Evolutionary conservation across 345 rosid genomes (phyloP).

Genomic region (Garcia nutans): DNA sequence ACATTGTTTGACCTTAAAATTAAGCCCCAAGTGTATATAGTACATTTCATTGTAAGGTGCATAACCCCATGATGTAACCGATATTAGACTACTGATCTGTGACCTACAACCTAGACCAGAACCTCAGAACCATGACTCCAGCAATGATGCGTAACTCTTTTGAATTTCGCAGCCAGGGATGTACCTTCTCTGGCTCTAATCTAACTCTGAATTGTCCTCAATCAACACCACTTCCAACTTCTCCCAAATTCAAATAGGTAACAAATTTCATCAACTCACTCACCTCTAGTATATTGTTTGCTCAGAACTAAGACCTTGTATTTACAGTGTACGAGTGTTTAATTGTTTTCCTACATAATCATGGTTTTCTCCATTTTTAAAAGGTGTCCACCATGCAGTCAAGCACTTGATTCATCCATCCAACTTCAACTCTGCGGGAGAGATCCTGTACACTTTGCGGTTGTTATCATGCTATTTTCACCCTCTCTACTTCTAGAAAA

Average conservation of each 20-base stretch:
- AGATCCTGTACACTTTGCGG: not conserved
- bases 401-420: not conserved
- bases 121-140: not conserved
- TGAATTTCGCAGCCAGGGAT: not conserved
- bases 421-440: not conserved
- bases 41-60: not conserved
- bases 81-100: not conserved
- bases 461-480: not conserved
- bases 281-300: not conserved
- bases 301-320: not conserved
- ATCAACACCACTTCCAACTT: not conserved
- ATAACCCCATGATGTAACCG: not conserved
- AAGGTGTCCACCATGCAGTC: not conserved
- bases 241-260: not conserved
- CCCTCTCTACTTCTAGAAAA: not conserved
- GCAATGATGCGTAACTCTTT: not conserved
- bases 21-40: not conserved
- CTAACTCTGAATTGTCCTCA: not conserved
- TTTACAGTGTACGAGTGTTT: not conserved
- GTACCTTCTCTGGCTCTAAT: not conserved
- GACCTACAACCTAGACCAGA: not conserved
- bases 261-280: not conserved
- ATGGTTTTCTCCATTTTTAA: not conserved
- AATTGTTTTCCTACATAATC: not conserved
- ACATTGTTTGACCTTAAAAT: not conserved